Evolutionary conservation across 441 rosid genomes (phyloP), one percentile per base, ranked within the genome.

Genomic region (Erodium texanum): DNA sequence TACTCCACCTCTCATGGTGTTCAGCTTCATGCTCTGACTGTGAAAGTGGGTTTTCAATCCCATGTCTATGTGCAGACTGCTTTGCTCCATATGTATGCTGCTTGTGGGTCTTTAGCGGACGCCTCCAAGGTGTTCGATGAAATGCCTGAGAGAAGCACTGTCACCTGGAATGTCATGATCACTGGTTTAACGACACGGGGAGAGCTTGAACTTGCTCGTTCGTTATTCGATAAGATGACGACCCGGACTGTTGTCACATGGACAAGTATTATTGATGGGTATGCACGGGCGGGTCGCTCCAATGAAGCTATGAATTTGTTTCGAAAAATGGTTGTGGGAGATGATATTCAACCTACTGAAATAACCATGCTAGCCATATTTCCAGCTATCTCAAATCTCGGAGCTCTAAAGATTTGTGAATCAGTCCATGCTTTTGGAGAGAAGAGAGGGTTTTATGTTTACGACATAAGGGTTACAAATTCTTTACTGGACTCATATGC

Each of bases 1-100:
- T 70, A 71, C 59, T 72, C 67, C 34, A 70, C 70, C 1, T 34
- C 38, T 64, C 16, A 81, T 19, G 96, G 96, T 20, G 78, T 58
- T 69, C 87, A 87, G 84, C 64, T 88, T 41, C 96, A 89, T 69
- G 82, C 82, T n/a, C 73, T 82, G 59, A 81, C 76, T 20, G 8
- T 78, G 56, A 86, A 88, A 79, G 70, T 77, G 77, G 96, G 99
- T 71, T 88, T 88, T 66, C 83, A 64, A 7, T 68, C 19, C 68
- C 84, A 93, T 72, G 85, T 88, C 48, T 86, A 89, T 66, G 93
- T 93, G 12, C 88, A 83, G 69, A 91, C 97, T 70, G 86, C 87
- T 68, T 67, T 91, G 78, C 69, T 88, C 0, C 72, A 75, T 0
- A 22, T 87, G 86, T 88, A 87, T 22, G 36, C 74, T 0, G 68